These are phyloP conservation scores for Magnaporthiopsis poae DNA, from an alignment of 2,329 filamentous ascomycete species.

Conservation along the genomic window DNA sequence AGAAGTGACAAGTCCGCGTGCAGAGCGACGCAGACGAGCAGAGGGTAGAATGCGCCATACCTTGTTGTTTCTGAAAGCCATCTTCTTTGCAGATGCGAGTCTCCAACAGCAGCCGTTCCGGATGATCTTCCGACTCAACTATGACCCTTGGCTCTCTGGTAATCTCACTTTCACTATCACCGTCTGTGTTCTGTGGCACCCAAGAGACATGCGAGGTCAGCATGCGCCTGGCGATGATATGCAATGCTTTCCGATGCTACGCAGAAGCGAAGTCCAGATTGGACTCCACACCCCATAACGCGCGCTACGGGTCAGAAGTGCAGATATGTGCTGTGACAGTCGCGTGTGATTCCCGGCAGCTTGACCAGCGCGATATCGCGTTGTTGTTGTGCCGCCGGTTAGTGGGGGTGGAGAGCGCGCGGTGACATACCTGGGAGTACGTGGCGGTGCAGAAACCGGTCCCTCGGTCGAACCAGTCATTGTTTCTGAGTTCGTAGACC, in stretches of 20 bases:
- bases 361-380: neutral
- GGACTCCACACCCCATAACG: neutral
- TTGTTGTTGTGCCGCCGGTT: neutral
- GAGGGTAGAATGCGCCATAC: conserved; percentile 35
- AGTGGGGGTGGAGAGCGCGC: neutral
- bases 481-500: conserved; percentile 95
- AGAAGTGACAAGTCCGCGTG: conserved; percentile 16
- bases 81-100: conserved; percentile 88
- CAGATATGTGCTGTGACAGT: neutral
- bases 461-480: conserved; percentile 97
- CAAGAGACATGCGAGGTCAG: neutral
- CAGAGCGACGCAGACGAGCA: conserved; percentile 7
- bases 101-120: conserved; percentile 72
- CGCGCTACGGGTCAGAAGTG: neutral
- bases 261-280: neutral
- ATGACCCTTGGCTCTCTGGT: conserved; percentile 73
- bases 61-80: conserved; percentile 97
- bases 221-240: neutral
- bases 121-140: conserved; percentile 88
- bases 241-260: neutral
- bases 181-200: conserved; percentile 1
- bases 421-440: conserved; percentile 55
- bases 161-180: neutral
- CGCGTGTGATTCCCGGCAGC: neutral
- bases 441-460: conserved; percentile 88